Evolutionary conservation across 2,329 filamentous ascomycete genomes (phyloP), one percentile per base, ranked within the genome.

Genomic region (Nemania sp.): DNA sequence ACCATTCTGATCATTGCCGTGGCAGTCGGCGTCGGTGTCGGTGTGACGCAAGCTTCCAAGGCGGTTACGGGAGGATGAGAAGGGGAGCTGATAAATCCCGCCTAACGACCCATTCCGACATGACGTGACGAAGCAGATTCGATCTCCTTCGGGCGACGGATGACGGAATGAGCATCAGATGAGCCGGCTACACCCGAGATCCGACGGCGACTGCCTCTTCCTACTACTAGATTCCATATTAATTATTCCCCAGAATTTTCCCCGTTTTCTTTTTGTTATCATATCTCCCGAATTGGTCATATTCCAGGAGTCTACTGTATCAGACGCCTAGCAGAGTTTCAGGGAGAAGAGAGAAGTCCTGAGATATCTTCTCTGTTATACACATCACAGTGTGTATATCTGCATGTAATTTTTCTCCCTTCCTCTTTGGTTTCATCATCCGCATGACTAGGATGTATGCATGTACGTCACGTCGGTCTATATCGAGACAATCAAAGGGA

Each of bases 1-100:
- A 67, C 85, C 20, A 78, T 88, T 72, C 85, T 87, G 73, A 74
- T 85, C 69, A 73, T 88, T 53, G 80, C 79, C 64, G 77, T 87
- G 59, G 80, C 77, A 9, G 80, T 88, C 63, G 83, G 80, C 18
- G 56, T 68, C 13, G 66, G 53, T 46, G 59, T 67, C 6, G 65
- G 60, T 17, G 46, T 65, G 25, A 60, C 60, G 5, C 49, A 64
- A 35, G 53, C 59, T 13, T 17, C 49, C 7, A 56, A 56, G 10
- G 54, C 62, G 5, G 57, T 46, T 9, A 11, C 53, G 4, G 59
- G 62, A 4, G 21, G 54, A 32, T 59, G 57, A 43, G 34, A n/a
- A 10, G 6, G 12, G 43, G 7, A 18, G 9, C 3, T 2, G 18
- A 5, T 11, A 49, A 34, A 50, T 18, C 35, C 3, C 13, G 29